phyloP scores from a whole-genome alignment of 352 stramenopile species.

The Halophytophthora polymorphica region DNA sequence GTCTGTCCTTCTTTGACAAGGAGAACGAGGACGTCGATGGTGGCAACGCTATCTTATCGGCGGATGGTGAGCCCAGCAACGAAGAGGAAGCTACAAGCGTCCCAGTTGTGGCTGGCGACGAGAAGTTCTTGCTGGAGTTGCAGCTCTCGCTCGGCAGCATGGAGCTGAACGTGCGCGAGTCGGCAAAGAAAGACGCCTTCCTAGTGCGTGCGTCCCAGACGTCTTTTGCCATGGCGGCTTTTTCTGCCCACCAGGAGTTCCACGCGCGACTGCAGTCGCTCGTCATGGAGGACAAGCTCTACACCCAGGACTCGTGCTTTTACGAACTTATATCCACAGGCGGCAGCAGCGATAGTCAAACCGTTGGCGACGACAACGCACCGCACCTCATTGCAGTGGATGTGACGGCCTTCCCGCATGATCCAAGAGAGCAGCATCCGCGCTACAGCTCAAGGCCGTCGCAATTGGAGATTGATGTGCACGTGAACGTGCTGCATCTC shows the following conservation, averaged over 20 bases:
- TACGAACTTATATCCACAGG: constrained; percentile 71
- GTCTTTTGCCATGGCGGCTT: constrained; percentile 42
- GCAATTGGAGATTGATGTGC: constrained; percentile 49
- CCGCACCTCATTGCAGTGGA: constrained; percentile 51
- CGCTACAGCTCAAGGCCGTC: constrained; percentile 3
- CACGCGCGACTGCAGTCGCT: constrained; percentile 52
- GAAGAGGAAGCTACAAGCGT: constrained; percentile 7
- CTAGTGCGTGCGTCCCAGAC: constrained; percentile 40
- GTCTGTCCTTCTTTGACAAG: constrained; percentile 20
- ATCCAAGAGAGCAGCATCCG: constrained; percentile 7
- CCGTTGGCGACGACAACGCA: constrained; percentile 6
- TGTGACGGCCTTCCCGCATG: constrained; percentile 33
- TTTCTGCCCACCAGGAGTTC: constrained; percentile 43
- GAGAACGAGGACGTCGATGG: constrained; percentile 16
- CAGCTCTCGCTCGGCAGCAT: constrained; percentile 49
- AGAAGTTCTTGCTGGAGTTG: constrained; percentile 53
- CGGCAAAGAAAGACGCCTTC: constrained; percentile 46
- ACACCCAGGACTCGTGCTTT: constrained; percentile 42
- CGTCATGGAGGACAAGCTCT: constrained; percentile 70
- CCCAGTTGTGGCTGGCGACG: constrained; percentile 2
- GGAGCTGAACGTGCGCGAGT: constrained; percentile 54
- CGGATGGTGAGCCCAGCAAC: constrained; percentile 10
- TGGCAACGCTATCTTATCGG: constrained; percentile 4
- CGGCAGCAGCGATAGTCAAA: constrained; percentile 15
- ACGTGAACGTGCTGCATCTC: constrained; percentile 70